Conservation (phyloP, 176 grass and related monocot genomes). For the Aegilops bicornis region DNA sequence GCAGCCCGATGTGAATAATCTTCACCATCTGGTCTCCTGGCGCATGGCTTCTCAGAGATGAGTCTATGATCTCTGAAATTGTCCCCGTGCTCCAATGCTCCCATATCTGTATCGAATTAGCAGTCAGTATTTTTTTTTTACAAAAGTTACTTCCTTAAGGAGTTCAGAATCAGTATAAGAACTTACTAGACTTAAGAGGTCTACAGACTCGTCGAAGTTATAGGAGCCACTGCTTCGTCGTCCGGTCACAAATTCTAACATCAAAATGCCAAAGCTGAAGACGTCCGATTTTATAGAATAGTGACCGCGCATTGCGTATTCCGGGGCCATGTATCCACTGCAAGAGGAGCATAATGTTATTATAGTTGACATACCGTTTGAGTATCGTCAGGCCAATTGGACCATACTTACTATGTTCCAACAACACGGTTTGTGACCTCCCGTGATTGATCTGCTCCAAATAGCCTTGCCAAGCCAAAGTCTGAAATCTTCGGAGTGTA, state of each 20-base stretch:
- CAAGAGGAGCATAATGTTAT: not conserved
- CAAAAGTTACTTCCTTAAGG: not conserved
- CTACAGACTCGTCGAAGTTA: constrained; percentile 36
- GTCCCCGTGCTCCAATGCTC: constrained; percentile 52
- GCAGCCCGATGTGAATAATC: constrained; percentile 51
- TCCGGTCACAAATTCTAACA: constrained; percentile 67
- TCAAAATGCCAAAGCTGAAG: constrained; percentile 61
- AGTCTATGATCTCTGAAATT: constrained; percentile 37
- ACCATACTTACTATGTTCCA: constrained; percentile 74
- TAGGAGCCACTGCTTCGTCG: constrained; percentile 40
- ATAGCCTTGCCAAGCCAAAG: constrained; percentile 61
- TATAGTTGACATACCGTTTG: not conserved
- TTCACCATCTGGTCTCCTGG: constrained; percentile 38
- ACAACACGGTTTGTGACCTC: constrained; percentile 46
- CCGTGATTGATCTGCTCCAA: constrained; percentile 45
- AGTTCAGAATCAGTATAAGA: not conserved
- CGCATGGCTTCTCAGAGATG: constrained; percentile 18
- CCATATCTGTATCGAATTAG: constrained; percentile 47
- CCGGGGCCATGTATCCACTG: constrained; percentile 53
- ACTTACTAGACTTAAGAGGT: constrained; percentile 49
- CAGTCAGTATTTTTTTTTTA: not conserved
- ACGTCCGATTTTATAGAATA: constrained; percentile 68
- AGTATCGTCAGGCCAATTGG: not conserved
- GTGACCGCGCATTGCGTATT: constrained; percentile 60
- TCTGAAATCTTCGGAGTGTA: constrained; percentile 75